phyloP scores from a whole-genome alignment of 306 rosid genomes.

The Myrica gale region DNA sequence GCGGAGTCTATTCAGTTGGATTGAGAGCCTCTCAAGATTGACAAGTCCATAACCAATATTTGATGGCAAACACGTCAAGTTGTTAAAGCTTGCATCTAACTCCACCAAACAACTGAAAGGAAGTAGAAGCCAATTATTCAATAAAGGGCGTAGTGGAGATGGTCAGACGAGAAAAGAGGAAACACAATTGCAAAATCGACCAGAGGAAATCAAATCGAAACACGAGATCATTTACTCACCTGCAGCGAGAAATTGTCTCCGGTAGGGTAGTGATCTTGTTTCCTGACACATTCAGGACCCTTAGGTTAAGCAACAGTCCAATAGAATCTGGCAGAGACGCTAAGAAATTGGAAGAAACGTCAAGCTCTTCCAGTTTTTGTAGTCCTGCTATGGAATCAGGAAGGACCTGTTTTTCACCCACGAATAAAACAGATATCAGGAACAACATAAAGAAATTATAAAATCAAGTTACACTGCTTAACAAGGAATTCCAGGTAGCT shows the following conservation, averaged over 20 bases:
- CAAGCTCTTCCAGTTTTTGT: slow-evolving; percentile 45
- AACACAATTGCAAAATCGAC: neutral
- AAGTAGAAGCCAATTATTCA: neutral
- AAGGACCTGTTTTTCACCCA: slow-evolving; percentile 36
- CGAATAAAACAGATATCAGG: neutral
- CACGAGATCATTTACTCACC: slow-evolving; percentile 26
- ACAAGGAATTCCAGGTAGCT: neutral
- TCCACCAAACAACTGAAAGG: slow-evolving; percentile 42
- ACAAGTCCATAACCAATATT: slow-evolving; percentile 42
- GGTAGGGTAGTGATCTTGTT: slow-evolving; percentile 48
- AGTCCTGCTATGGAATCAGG: slow-evolving; percentile 50
- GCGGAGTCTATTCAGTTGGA: slow-evolving; percentile 45
- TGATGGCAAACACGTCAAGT: slow-evolving; percentile 46
- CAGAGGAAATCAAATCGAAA: neutral
- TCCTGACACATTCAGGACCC: slow-evolving; percentile 42
- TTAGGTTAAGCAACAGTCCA: slow-evolving; percentile 46
- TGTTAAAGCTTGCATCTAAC: slow-evolving; percentile 52
- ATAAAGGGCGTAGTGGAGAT: neutral
- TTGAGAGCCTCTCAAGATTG: slow-evolving; percentile 47
- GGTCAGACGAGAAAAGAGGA: neutral
- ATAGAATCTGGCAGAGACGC: slow-evolving; percentile 40
- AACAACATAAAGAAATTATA: neutral
- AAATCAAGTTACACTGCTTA: neutral
- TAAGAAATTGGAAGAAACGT: slow-evolving; percentile 44
- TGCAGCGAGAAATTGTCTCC: slow-evolving; percentile 48